These are phyloP conservation scores for Letharia lupina DNA, from an alignment of 495 filamentous ascomycete genomes.

Conservation along the genomic window DNA sequence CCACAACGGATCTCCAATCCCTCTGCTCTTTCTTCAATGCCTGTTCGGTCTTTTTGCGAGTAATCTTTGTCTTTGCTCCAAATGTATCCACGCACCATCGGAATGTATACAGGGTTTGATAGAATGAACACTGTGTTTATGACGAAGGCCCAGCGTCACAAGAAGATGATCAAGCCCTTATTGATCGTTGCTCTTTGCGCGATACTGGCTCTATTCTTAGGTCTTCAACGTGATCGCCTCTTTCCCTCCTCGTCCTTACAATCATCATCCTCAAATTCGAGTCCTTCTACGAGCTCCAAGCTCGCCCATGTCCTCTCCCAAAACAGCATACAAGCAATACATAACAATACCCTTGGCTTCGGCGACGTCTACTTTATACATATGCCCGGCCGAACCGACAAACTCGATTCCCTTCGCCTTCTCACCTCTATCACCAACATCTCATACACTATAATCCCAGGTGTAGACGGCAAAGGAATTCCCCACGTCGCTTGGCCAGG, in stretches of 20 bases:
- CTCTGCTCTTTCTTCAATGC: too few species aligned
- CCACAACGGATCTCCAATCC: too few species aligned
- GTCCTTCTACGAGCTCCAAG: neutral
- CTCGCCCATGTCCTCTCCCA: neutral
- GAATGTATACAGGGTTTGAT: neutral
- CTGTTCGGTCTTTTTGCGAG: too few species aligned
- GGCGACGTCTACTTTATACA: neutral
- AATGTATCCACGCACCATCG: neutral
- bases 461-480: neutral
- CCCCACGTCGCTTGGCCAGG: slow-evolving; percentile 1
- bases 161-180: neutral
- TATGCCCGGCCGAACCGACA: neutral
- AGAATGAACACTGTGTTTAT: neutral
- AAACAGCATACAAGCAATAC: neutral
- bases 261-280: neutral
- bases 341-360: neutral
- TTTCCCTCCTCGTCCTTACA: neutral
- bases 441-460: neutral
- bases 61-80: too few species aligned
- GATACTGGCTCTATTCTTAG: neutral
- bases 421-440: neutral
- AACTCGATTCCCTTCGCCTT: slow-evolving; percentile 2
- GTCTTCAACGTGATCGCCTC: neutral
- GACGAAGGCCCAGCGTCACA: neutral
- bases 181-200: neutral